These are phyloP conservation scores for Neonectria sp. DNA, from an alignment of 2,329 filamentous ascomycete species.

Conservation along the genomic window DNA sequence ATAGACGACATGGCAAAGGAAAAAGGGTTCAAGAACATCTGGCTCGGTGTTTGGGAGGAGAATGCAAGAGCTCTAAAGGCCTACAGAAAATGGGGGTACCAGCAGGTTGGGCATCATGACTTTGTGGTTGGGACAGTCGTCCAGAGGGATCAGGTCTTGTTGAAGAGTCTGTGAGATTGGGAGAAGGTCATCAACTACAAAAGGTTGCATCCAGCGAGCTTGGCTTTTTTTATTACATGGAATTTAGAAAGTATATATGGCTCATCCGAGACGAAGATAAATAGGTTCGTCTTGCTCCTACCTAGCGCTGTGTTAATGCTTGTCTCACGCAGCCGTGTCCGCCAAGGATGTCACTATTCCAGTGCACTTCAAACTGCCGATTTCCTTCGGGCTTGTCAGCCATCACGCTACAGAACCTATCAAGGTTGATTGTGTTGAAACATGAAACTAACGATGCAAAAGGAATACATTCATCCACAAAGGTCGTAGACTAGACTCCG, in stretches of 20 bases:
- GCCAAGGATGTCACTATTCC: too few relatives aligned
- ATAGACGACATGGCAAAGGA: constrained; percentile 53
- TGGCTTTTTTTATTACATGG: background rate
- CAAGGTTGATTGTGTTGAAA: background rate
- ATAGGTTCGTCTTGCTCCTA: too few relatives aligned
- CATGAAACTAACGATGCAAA: background rate
- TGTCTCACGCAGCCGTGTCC: too few relatives aligned
- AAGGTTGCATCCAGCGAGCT: background rate
- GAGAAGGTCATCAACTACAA: too few relatives aligned
- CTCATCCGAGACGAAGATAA: background rate
- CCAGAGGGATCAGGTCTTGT: constrained; percentile 61
- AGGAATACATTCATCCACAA: background rate
- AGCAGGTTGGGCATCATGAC: constrained; percentile 56
- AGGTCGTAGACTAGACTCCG: background rate
- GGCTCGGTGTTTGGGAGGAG: constrained; percentile 65
- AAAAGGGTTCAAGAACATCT: constrained; percentile 57
- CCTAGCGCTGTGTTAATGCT: too few relatives aligned
- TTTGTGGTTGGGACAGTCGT: constrained; percentile 58
- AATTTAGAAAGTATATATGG: background rate
- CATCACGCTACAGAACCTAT: background rate
- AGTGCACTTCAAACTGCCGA: too few relatives aligned
- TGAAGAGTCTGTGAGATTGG: constrained; percentile 46
- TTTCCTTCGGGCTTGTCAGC: background rate
- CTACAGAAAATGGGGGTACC: constrained; percentile 60
- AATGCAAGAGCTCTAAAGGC: constrained; percentile 56